These are phyloP conservation scores for Pistacia atlantica DNA, from an alignment of 345 rosid genomes.

Conservation along the genomic window DNA sequence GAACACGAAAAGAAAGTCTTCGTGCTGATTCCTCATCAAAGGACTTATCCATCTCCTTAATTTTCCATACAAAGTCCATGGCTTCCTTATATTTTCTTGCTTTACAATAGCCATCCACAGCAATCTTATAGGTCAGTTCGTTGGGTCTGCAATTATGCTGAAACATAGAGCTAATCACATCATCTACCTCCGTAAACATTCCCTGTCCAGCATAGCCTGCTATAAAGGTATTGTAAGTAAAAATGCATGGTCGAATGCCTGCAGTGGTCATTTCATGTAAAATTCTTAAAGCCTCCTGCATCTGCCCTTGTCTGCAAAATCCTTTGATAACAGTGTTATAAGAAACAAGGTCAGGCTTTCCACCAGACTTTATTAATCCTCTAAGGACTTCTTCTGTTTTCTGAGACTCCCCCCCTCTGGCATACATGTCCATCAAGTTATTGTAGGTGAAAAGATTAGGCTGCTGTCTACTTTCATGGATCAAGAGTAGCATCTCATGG, in stretches of 20 bases:
- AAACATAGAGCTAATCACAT: constrained; percentile 70
- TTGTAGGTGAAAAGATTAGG: constrained; percentile 88
- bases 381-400: constrained; percentile 82
- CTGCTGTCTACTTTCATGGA: constrained; percentile 56
- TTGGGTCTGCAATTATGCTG: constrained; percentile 71
- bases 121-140: constrained; percentile 83
- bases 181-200: constrained; percentile 65
- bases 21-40: constrained; percentile 53
- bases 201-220: constrained; percentile 69
- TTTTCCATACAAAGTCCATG: constrained; percentile 69
- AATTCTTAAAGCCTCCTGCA: constrained; percentile 80
- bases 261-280: constrained; percentile 68
- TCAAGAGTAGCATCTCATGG: constrained; percentile 51
- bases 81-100: constrained; percentile 68
- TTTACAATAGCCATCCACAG: constrained; percentile 84
- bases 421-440: constrained; percentile 93
- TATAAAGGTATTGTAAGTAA: constrained; percentile 84
- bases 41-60: constrained; percentile 53
- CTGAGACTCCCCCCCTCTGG: constrained; percentile 77
- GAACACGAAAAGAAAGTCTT: constrained; percentile 61
- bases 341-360: constrained; percentile 72
- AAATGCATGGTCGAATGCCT: constrained; percentile 78
- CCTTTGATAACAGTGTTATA: constrained; percentile 94
- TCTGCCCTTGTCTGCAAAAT: constrained; percentile 81
- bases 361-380: constrained; percentile 44